Evolutionary conservation across 768 basidiomycete species (phyloP).

Genomic region (Roridomyces roridus): DNA sequence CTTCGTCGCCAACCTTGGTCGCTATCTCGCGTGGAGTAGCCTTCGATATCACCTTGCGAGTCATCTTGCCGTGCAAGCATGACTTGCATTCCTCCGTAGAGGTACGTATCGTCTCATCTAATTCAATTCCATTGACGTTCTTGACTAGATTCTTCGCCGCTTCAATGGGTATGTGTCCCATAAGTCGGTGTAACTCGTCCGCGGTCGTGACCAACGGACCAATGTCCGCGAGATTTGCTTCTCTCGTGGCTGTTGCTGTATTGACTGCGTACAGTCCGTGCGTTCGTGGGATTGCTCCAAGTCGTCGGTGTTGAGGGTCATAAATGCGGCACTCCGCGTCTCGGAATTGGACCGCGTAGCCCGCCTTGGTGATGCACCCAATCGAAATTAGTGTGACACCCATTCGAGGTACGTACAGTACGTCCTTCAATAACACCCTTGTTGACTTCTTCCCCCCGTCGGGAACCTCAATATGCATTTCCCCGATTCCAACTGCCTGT

Average conservation of each 20-base stretch:
- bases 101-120: conserved; percentile 25
- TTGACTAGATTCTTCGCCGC: conserved; percentile 30
- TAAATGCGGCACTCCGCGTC: conserved; percentile 30
- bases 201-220: conserved; percentile 13
- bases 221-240: background rate
- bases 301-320: background rate
- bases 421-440: conserved; percentile 32
- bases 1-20: conserved; percentile 34
- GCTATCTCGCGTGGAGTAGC: conserved; percentile 23
- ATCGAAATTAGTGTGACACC: conserved; percentile 39
- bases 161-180: conserved; percentile 33
- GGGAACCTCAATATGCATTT: conserved; percentile 33
- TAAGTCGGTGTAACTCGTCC: conserved; percentile 29
- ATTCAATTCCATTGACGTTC: conserved; percentile 34
- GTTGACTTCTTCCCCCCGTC: conserved; percentile 25
- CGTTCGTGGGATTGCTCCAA: background rate
- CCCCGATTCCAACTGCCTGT: conserved; percentile 36
- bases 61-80: conserved; percentile 37
- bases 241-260: background rate
- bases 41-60: conserved; percentile 32
- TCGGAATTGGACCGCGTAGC: conserved; percentile 30
- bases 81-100: conserved; percentile 30
- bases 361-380: conserved; percentile 31
- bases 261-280: conserved; percentile 13
- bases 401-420: conserved; percentile 37